A percentile compares a stretch with the other conserved stretches of the same genome.
Conservation (phyloP, 2,329 filamentous ascomycete species). For the Claviceps humidiphila region DNA sequence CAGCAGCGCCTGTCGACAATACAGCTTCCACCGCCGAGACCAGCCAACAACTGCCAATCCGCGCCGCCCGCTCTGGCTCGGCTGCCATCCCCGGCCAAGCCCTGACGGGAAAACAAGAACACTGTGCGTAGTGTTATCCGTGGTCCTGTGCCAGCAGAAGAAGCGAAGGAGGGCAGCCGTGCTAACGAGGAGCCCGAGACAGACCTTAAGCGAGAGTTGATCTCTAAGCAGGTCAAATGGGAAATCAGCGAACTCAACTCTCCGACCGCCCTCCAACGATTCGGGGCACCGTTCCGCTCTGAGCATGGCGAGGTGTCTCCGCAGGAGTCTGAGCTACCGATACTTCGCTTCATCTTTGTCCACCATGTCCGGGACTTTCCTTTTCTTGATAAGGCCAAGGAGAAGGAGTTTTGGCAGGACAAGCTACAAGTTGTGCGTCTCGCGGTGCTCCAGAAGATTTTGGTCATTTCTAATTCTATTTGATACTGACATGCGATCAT, state of each 20-base stretch:
- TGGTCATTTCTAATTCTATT: not conserved
- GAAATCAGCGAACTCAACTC: constrained; percentile 91
- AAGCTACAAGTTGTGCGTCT: constrained; percentile 77
- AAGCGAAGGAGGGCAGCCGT: not conserved
- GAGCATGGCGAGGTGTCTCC: constrained; percentile 87
- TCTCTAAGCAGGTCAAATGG: constrained; percentile 75
- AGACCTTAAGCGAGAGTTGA: constrained; percentile 94
- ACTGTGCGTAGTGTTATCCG: constrained; percentile 49
- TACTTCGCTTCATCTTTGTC: constrained; percentile 93
- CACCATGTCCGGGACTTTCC: constrained; percentile 97
- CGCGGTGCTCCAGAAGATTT: not conserved
- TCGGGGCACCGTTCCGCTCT: constrained; percentile 89
- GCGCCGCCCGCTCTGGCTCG: constrained; percentile 14
- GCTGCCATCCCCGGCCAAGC: constrained; percentile 30
- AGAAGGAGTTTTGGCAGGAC: constrained; percentile 99
- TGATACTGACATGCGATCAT: not conserved
- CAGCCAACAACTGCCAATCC: constrained; percentile 17
- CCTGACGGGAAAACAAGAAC: constrained; percentile 93
- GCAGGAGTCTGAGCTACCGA: constrained; percentile 83
- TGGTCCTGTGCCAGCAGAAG: not conserved
- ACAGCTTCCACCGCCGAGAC: constrained; percentile 6
- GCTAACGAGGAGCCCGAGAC: constrained; percentile 12
- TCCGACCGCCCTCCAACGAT: constrained; percentile 84
- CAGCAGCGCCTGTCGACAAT: not conserved
- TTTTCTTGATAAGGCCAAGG: constrained; percentile 87